A percentile compares a stretch with the other conserved stretches of the same genome.
Conservation (phyloP, 2,329 filamentous ascomycete genomes). For the Hymenoscyphus linearis region DNA sequence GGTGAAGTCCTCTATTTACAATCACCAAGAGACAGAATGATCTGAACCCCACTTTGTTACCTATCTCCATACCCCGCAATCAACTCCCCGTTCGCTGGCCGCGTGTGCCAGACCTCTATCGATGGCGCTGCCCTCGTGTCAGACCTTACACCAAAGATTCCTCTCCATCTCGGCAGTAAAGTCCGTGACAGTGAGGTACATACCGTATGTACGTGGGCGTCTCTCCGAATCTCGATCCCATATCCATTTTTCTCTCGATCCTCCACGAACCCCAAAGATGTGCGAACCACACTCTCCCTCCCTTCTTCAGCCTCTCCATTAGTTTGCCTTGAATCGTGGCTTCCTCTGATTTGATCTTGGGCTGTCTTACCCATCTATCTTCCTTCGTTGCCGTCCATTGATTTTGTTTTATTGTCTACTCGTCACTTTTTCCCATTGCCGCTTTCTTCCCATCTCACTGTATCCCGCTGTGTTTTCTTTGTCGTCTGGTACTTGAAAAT, state of each 20-base stretch:
- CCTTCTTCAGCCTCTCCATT: background rate
- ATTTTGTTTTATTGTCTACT: background rate
- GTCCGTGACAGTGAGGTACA: background rate
- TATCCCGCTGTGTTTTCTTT: background rate
- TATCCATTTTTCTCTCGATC: background rate
- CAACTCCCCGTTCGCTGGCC: background rate
- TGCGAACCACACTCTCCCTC: background rate
- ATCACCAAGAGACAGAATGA: background rate
- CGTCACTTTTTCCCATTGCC: background rate
- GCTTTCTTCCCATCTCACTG: background rate
- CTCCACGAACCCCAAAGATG: background rate
- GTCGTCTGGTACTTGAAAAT: background rate
- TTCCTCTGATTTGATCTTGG: background rate
- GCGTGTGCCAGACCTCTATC: background rate
- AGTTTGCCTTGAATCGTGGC: background rate
- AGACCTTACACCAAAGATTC: background rate
- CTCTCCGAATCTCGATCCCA: background rate
- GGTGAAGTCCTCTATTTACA: background rate
- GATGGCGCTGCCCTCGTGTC: background rate
- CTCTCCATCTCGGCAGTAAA: background rate
- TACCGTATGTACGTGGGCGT: background rate
- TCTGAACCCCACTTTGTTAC: background rate
- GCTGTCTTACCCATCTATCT: background rate
- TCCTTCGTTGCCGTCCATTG: background rate
- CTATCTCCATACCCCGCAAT: constrained; percentile 1